A percentile compares a stretch with the other conserved stretches of the same genome.
Evolutionary conservation across 1,284 basidiomycete genomes (phyloP).

Genomic region (Apiotrichum laibachii): DNA sequence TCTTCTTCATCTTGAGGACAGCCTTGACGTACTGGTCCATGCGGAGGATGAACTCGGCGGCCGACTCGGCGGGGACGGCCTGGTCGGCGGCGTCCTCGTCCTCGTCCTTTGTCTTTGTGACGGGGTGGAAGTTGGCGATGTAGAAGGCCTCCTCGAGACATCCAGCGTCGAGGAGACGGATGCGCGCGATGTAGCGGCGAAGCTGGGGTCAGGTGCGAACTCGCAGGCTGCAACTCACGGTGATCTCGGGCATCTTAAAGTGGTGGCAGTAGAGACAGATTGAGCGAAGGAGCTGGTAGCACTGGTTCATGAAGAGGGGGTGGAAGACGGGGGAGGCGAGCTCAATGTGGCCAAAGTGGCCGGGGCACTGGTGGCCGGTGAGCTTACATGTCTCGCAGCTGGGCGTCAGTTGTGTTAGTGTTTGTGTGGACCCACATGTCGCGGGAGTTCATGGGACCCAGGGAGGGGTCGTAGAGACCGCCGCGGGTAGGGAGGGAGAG

Average conservation of each 20-base stretch:
- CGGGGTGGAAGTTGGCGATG: constrained; percentile 62
- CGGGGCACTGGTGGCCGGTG: constrained; percentile 90
- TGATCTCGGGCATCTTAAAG: constrained; percentile 76
- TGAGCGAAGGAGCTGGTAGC: constrained; percentile 81
- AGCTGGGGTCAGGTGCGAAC: constrained; percentile 56
- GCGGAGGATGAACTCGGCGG: constrained; percentile 65
- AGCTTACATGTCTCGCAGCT: constrained; percentile 93
- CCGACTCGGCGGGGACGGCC: constrained; percentile 52
- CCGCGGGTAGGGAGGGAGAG: constrained; percentile 86
- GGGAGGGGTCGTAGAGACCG: constrained; percentile 91
- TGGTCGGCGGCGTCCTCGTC: constrained; percentile 51
- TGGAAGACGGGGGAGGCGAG: constrained; percentile 94
- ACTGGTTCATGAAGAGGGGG: constrained; percentile 92
- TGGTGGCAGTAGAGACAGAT: constrained; percentile 95
- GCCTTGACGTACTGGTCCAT: constrained; percentile 71
- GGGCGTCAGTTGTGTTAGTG: constrained; percentile 1
- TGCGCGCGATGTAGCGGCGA: constrained; percentile 77
- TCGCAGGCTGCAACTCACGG: constrained; percentile 58
- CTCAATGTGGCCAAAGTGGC: constrained; percentile 99
- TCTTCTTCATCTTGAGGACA: constrained; percentile 61
- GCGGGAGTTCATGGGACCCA: constrained; percentile 81
- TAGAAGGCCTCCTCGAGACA: constrained; percentile 77
- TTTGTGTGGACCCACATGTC: constrained; percentile 70
- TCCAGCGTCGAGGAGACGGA: constrained; percentile 86
- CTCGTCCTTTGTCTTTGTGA: constrained; percentile 39